These are phyloP conservation scores for Tinospora cordifolia DNA, from an alignment of 164 flowering plant species.

Conservation along the genomic window DNA sequence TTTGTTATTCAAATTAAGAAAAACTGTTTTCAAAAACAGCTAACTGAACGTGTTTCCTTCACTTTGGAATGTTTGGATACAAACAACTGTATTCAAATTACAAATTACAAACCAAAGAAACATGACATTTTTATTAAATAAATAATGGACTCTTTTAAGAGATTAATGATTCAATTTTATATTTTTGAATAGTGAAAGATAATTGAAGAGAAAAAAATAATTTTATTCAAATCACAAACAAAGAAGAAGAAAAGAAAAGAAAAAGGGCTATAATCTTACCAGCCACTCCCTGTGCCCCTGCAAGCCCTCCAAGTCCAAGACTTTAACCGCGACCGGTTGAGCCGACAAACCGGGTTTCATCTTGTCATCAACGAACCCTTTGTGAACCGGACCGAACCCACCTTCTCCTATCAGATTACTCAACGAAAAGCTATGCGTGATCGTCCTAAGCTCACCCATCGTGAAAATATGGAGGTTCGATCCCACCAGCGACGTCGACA, in stretches of 20 bases:
- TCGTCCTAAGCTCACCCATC: conserved; percentile 38
- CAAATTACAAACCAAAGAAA: too few species aligned
- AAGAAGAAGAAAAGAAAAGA: background rate
- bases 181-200: too few species aligned
- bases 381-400: conserved; percentile 76
- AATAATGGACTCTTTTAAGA: too few species aligned
- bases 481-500: conserved; percentile 48
- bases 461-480: conserved; percentile 56
- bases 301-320: conserved; percentile 61
- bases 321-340: conserved; percentile 71
- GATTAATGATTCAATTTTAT: too few species aligned
- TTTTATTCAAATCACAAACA: too few species aligned
- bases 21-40: too few species aligned
- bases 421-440: conserved; percentile 46
- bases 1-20: too few species aligned
- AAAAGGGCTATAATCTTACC: conserved; percentile 36
- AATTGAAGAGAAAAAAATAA: too few species aligned
- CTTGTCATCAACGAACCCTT: conserved; percentile 66
- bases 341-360: conserved; percentile 48
- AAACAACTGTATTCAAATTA: too few species aligned
- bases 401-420: conserved; percentile 64
- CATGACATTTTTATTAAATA: too few species aligned
- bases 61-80: too few species aligned
- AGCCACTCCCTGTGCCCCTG: conserved; percentile 94
- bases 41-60: too few species aligned